These are phyloP conservation scores for Hymenoscyphus fraxineus DNA, from an alignment of 2,329 filamentous ascomycete species.

Conservation along the genomic window DNA sequence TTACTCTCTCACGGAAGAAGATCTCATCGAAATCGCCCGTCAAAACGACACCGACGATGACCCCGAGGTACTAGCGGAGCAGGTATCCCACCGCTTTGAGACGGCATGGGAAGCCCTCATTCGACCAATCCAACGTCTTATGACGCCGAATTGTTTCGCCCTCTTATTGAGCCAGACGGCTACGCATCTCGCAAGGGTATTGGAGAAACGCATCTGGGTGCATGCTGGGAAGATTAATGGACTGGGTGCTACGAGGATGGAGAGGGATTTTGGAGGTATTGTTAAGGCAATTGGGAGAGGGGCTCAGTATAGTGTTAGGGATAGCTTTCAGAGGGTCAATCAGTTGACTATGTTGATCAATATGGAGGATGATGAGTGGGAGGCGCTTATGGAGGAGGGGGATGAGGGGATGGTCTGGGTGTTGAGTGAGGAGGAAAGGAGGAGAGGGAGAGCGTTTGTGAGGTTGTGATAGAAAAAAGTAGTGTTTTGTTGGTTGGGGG, in stretches of 20 bases:
- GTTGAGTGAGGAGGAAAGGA: constrained; percentile 68
- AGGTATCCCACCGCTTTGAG: constrained; percentile 77
- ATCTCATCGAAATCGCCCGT: constrained; percentile 53
- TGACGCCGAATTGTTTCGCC: constrained; percentile 74
- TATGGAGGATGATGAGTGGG: constrained; percentile 96
- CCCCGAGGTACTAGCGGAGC: constrained; percentile 52
- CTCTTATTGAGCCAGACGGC: constrained; percentile 72
- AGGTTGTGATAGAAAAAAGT: constrained; percentile 16
- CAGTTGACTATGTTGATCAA: constrained; percentile 85
- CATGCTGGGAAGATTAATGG: constrained; percentile 73
- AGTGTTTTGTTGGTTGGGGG: neutral
- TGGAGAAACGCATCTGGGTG: constrained; percentile 84
- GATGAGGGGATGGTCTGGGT: constrained; percentile 63
- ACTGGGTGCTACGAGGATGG: constrained; percentile 76
- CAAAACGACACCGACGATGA: constrained; percentile 46
- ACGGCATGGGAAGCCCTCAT: constrained; percentile 82
- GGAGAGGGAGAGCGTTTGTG: constrained; percentile 67
- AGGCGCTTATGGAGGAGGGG: constrained; percentile 59
- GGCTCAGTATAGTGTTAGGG: constrained; percentile 70
- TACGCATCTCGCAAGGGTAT: constrained; percentile 67
- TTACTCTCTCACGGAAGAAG: constrained; percentile 67
- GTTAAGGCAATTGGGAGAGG: constrained; percentile 64
- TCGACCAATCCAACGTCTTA: constrained; percentile 76
- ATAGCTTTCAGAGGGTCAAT: constrained; percentile 69
- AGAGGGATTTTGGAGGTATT: constrained; percentile 77